Conservation (phyloP, 2,329 filamentous ascomycete genomes). For the Ceratocystis eucalypticola region DNA sequence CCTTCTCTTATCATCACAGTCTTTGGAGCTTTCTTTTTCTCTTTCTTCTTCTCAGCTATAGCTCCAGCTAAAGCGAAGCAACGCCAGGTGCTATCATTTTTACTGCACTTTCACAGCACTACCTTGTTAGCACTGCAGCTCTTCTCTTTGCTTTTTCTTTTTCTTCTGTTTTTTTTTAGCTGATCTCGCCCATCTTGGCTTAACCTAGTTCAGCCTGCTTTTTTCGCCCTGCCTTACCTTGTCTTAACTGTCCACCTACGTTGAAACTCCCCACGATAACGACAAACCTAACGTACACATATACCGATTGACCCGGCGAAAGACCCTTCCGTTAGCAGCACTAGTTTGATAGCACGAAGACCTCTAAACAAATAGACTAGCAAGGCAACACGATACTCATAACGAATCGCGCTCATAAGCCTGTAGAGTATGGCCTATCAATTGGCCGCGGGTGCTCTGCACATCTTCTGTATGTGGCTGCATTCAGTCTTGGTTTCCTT, state of each 20-base stretch:
- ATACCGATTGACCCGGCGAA: neutral
- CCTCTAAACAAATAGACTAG: neutral
- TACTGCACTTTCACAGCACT: too few relatives aligned
- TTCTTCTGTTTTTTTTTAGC: neutral
- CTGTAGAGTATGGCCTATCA: slow-evolving; percentile 14
- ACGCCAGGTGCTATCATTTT: too few relatives aligned
- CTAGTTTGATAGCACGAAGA: neutral
- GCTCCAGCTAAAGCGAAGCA: neutral
- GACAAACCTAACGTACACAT: neutral
- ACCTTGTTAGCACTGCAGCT: too few relatives aligned
- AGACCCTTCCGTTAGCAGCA: too few relatives aligned
- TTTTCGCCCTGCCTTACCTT: too few relatives aligned
- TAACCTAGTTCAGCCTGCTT: neutral
- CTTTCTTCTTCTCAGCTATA: neutral
- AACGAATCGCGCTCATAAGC: neutral
- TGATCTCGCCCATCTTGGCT: neutral
- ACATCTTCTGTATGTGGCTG: slow-evolving; percentile 19
- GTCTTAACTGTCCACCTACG: neutral
- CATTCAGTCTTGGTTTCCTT: neutral
- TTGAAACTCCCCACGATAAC: neutral
- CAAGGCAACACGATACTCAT: neutral
- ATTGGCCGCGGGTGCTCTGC: slow-evolving; percentile 19
- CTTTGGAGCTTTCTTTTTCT: neutral
- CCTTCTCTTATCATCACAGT: neutral
- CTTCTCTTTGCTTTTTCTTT: neutral